Base-by-base conservation (phyloP, 148 eudicot genomes). In the Vaccinium darrowii region DNA sequence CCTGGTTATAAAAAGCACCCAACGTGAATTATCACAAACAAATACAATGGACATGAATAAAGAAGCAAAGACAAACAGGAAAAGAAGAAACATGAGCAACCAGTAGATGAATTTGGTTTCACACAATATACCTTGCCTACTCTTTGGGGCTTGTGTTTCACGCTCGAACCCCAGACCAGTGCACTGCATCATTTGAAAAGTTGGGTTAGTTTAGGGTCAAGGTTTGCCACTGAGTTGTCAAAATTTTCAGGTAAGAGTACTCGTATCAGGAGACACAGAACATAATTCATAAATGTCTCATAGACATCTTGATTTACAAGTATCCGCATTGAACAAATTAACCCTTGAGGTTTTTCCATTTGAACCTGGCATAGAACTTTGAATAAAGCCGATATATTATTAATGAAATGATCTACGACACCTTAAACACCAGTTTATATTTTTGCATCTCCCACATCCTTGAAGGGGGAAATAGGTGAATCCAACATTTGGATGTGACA, bases 151-250 rank as follows among this genome's bases (percentile, higher is more conserved):
- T 94, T 96, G 90, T 96, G 99, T 84, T 95, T 96, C 65, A 86
- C 98, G 72, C 99, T 96, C 1, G 96, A 96, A 83, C 98, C 98
- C 99, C 99, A 96, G 50, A 96, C 99, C 84, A 96, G 88, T 79
- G 97, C 99, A 87, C 99, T 96, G 91, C 87, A 80, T 11, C 52
- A 89, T 74, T 73, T 16, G 78, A 15, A 54, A 30, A 25, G 19
- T 58, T 8, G 11, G 56, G 30, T n/a, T n/a, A n/a, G 16, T 18
- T 67, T 30, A 10, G 21, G 69, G 69, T 63, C 67, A 80, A 33
- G n/a, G 63, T 18, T 0, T 25, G 21, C 57, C n/a, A 53, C 56
- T 2, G 27, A 27, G 21, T 3, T 43, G 21, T 54, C 43, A 7
- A 78, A 54, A 27, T 14, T 12, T 12, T 51, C 58, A 51, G 80